Base-by-base conservation (phyloP, 148 eudicot genomes). In the Spergularia marina region DNA sequence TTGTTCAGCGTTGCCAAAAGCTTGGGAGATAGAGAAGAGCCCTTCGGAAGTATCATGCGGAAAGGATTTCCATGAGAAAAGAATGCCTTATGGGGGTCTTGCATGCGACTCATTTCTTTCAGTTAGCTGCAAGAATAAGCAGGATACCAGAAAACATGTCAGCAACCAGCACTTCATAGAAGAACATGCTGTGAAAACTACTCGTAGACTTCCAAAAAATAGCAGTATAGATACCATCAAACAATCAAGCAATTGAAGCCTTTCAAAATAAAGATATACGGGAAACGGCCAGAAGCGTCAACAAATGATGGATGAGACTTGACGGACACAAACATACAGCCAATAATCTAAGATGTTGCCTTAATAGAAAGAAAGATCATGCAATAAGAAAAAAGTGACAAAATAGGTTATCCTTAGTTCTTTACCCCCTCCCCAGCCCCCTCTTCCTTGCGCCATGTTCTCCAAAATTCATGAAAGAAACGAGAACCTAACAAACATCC, bases 41-140 rank as follows among this genome's bases (percentile, higher is more conserved):
- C 86, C 76, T 87, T 95, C 0, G 88, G 88, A 30, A 77, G 83
- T 40, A 92, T 89, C 90, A 69, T 84, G 68, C 86, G 77, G 62
- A 95, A 90, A 9, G 98, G 91, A 79, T 90, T 91, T 71, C 96
- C 98, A 70, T 89, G 89, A 0, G 89, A 76, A 59, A 90, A 85
- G 66, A 75, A 85, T 9, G 97, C 88, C 41, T 82, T 77, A 68
- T 89, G 97, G 20, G 91, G 94, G 6, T 89, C 98, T 17, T 92
- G 92, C 40, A 91, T 78, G 36, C 83, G 91, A 69, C 92, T 95
- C 98, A 95, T 92, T 72, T 74, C 53, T 68, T 65, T 21, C 49
- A 74, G 68, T 41, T 55, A 85, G 16, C 93, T 91, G 73, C 86
- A 88, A 55, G 51, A 16, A 65, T 21, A 80, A 13, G 68, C 2